Percentiles rank a stretch among this genome's conserved stretches.
phyloP scores from a whole-genome alignment of 129 eudicot species.

The Solidago caesia region DNA sequence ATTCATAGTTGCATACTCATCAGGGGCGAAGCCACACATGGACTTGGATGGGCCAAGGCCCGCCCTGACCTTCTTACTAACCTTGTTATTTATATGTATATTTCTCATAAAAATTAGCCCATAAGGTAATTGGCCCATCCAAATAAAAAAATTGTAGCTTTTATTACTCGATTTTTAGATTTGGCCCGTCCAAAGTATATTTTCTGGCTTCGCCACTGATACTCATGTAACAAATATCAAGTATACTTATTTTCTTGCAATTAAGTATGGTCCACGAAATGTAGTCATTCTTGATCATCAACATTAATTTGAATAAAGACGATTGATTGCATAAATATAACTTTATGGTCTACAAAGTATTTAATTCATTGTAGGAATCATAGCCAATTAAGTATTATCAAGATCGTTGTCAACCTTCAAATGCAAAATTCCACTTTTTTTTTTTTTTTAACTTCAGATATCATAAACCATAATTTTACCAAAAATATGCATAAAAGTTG shows the following conservation, averaged over 20 bases:
- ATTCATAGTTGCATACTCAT: no score
- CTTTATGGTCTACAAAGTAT: conserved; percentile 19
- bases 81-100: no score
- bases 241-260: neutral
- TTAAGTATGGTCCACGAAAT: neutral
- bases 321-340: conserved; percentile 5
- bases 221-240: no score
- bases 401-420: conserved; percentile 1
- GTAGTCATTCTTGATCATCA: conserved; percentile 20
- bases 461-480: conserved; percentile 13
- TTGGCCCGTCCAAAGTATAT: no score
- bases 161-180: no score
- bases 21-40: no score
- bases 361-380: conserved; percentile 29
- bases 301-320: conserved; percentile 20
- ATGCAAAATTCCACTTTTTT: conserved; percentile 4
- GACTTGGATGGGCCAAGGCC: no score
- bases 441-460: neutral
- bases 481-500: conserved; percentile 30
- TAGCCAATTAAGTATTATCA: conserved; percentile 6
- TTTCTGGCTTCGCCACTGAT: no score
- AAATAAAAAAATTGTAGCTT: no score
- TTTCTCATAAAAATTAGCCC: no score
- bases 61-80: no score
- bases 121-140: no score